Evolutionary conservation across 2,329 filamentous ascomycete species (phyloP).

Genomic region (Botrytis fabae): DNA sequence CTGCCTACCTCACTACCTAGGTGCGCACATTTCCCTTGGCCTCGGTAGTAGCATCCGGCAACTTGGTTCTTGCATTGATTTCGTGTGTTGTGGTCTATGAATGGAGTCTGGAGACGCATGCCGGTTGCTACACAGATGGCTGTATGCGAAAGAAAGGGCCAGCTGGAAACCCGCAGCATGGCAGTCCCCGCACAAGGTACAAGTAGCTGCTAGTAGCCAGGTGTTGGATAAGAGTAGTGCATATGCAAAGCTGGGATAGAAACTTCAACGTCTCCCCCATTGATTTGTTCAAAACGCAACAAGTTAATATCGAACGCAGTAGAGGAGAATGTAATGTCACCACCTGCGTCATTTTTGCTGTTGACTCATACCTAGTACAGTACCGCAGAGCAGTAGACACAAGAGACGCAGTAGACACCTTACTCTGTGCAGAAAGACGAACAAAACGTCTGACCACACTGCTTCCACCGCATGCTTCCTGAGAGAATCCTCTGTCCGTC

Average conservation of each 20-base stretch:
- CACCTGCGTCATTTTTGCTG: neutral
- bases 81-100: neutral
- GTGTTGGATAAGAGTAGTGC: neutral
- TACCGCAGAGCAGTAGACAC: too few relatives aligned
- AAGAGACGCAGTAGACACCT: neutral
- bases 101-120: neutral
- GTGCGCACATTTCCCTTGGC: neutral
- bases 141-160: neutral
- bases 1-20: too few relatives aligned
- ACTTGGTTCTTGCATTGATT: neutral
- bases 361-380: neutral
- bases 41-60: neutral
- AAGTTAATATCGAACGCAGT: neutral
- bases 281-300: neutral
- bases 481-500: neutral
- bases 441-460: neutral
- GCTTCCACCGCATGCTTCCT: neutral
- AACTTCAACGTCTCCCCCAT: neutral
- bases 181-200: neutral
- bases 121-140: neutral
- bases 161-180: neutral
- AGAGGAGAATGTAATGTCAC: neutral
- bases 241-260: neutral
- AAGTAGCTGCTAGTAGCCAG: neutral
- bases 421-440: neutral